Evolutionary conservation across 208 protist species (phyloP).

Genomic region (Acanthamoeba culbertsoni): DNA sequence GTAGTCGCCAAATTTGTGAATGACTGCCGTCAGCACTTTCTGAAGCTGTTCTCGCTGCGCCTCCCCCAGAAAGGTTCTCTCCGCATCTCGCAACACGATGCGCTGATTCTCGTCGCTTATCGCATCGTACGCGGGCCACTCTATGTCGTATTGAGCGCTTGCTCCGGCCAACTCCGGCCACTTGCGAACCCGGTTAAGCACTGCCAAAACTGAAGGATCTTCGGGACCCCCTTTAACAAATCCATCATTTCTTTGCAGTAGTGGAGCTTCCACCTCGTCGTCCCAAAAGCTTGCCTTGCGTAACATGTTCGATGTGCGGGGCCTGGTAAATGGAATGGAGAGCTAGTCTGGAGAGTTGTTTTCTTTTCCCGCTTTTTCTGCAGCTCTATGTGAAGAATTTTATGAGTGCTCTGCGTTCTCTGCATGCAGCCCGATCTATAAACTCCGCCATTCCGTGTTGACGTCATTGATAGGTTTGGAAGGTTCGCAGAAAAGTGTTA

Average conservation of each 20-base stretch:
- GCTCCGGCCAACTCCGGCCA: background rate
- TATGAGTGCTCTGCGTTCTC: too few relatives aligned
- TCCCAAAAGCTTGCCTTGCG: background rate
- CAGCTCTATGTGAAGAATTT: too few relatives aligned
- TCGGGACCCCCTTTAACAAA: background rate
- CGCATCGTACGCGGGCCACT: background rate
- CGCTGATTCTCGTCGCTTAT: background rate
- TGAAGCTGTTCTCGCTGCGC: background rate
- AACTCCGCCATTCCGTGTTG: too few relatives aligned
- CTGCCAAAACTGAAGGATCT: background rate
- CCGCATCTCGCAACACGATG: background rate
- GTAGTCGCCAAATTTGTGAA: constrained; percentile 1
- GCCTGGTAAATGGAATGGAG: too few relatives aligned
- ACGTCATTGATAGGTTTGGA: background rate
- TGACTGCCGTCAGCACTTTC: background rate
- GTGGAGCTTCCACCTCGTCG: background rate
- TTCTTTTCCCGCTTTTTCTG: too few relatives aligned
- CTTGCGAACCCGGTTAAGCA: background rate
- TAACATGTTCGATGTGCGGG: too few relatives aligned
- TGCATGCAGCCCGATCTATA: too few relatives aligned
- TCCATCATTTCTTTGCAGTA: background rate
- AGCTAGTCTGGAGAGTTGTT: too few relatives aligned
- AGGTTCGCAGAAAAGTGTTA: background rate
- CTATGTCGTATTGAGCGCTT: background rate
- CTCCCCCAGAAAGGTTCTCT: constrained; percentile 24